Percentiles rank a stretch among this genome's conserved stretches.
Conservation (phyloP, 345 rosid genomes). For the Crucihimalaya himalaica region DNA sequence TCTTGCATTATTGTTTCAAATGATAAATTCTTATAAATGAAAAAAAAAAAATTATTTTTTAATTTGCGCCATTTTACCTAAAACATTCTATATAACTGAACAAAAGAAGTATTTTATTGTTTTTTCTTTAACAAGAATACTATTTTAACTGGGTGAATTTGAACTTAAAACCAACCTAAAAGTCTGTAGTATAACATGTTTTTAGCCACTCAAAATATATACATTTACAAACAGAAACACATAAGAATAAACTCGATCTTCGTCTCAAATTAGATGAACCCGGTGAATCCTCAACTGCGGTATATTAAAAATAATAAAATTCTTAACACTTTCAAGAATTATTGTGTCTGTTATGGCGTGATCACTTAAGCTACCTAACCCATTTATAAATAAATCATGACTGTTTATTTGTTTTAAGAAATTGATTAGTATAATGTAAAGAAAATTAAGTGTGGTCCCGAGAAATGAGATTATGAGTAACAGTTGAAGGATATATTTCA, state of each 20-base stretch:
- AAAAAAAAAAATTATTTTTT: too few relatives aligned
- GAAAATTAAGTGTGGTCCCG: slow-evolving; percentile 18
- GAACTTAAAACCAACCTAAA: background rate
- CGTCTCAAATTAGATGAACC: background rate
- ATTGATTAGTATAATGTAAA: slow-evolving; percentile 1
- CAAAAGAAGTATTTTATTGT: too few relatives aligned
- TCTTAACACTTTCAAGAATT: slow-evolving; percentile 19
- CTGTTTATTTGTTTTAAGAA: slow-evolving; percentile 4
- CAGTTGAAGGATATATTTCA: slow-evolving; percentile 11
- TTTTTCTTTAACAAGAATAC: background rate
- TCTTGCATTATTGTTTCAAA: too few relatives aligned
- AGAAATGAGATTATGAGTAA: slow-evolving; percentile 7
- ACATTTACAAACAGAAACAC: background rate
- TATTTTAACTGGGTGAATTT: background rate
- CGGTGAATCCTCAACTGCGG: background rate
- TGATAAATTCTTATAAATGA: too few relatives aligned
- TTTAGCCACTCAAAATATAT: background rate
- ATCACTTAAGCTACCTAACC: slow-evolving; percentile 39
- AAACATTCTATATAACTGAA: too few relatives aligned
- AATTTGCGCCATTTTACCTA: too few relatives aligned
- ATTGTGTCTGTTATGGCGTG: slow-evolving; percentile 41
- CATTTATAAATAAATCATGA: slow-evolving; percentile 22
- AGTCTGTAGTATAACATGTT: background rate
- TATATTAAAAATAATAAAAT: background rate
- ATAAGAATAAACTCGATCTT: background rate